A percentile compares a stretch with the other conserved stretches of the same genome.
These are phyloP conservation scores for Dendrocalamus latiflorus DNA, from an alignment of 202 grass and related monocot genomes.

Conservation along the genomic window DNA sequence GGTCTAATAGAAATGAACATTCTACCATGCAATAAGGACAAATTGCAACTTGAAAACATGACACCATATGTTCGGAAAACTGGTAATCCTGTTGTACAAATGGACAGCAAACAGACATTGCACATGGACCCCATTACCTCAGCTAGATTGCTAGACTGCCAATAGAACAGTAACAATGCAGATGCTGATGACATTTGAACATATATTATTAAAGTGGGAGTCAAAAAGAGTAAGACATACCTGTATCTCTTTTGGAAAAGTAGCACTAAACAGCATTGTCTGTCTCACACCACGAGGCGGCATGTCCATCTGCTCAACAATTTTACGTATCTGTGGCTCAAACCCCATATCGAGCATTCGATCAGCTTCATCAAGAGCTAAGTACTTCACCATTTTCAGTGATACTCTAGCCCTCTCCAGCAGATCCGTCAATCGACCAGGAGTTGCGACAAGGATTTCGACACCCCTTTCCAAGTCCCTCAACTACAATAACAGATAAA, in stretches of 20 bases:
- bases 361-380: constrained; percentile 95
- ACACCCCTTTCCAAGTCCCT: constrained; percentile 86
- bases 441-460: constrained; percentile 89
- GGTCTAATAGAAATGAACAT: background rate
- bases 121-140: background rate
- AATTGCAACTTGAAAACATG: background rate
- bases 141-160: background rate
- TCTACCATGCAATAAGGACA: background rate
- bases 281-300: constrained; percentile 70
- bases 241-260: constrained; percentile 95
- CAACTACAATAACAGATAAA: background rate
- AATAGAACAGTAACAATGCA: background rate
- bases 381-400: constrained; percentile 58
- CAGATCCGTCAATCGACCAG: constrained; percentile 74
- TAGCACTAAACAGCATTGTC: constrained; percentile 97
- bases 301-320: constrained; percentile 98
- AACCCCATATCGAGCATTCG: constrained; percentile 99
- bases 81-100: background rate
- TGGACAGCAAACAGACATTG: background rate
- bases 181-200: background rate
- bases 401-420: constrained; percentile 76
- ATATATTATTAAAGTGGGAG: background rate
- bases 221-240: constrained; percentile 21
- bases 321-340: constrained; percentile 93
- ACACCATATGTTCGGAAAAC: background rate